A percentile compares a stretch with the other conserved stretches of the same genome.
These are phyloP conservation scores for Citrus australasica DNA, from an alignment of 345 rosid species.

Conservation along the genomic window DNA sequence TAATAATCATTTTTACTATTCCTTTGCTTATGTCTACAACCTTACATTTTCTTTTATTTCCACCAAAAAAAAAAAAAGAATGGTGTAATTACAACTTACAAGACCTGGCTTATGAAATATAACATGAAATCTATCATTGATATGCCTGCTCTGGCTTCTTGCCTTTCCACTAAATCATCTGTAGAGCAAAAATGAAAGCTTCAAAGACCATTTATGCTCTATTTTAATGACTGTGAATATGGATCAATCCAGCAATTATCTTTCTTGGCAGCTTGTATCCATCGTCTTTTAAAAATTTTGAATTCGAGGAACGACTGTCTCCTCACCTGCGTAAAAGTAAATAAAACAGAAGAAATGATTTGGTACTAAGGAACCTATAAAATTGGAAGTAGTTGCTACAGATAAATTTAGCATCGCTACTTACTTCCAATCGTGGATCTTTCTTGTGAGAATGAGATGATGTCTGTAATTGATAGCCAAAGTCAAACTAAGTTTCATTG, in stretches of 20 bases:
- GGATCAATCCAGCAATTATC: conserved; percentile 65
- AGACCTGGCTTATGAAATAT: background rate
- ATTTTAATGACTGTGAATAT: conserved; percentile 14
- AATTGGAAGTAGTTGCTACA: background rate
- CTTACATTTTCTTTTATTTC: conserved; percentile 2
- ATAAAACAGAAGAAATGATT: background rate
- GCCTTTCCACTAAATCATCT: background rate
- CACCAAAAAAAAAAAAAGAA: background rate
- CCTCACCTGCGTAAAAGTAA: conserved; percentile 42
- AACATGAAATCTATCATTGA: background rate
- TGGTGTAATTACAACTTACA: conserved; percentile 3
- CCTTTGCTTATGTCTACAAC: background rate
- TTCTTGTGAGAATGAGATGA: conserved; percentile 10
- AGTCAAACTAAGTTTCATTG: background rate
- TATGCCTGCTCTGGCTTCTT: too few species aligned
- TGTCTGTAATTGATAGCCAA: conserved; percentile 24
- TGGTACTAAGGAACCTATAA: background rate
- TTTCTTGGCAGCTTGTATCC: conserved; percentile 41
- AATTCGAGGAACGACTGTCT: conserved; percentile 54
- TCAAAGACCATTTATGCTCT: background rate
- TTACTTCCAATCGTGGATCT: conserved; percentile 55
- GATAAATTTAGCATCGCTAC: background rate
- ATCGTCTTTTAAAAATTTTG: conserved; percentile 40
- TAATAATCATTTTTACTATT: too few species aligned
- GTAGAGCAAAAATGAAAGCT: background rate